Evolutionary conservation across 345 rosid genomes (phyloP).

Genomic region (Eutrema yunnanense): DNA sequence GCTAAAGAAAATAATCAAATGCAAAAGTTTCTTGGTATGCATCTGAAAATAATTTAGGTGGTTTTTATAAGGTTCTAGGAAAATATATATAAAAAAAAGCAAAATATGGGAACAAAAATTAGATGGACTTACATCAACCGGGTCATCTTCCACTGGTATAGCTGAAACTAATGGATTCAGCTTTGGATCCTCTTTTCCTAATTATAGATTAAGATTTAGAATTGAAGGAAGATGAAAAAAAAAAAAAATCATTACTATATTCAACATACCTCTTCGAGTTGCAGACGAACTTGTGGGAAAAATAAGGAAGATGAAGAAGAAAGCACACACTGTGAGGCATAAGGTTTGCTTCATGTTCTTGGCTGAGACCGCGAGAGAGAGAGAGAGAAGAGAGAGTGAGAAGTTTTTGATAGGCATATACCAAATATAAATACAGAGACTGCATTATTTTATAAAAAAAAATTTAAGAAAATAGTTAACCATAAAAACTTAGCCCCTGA

Average conservation of each 20-base stretch:
- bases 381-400: background rate
- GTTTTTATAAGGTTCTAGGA: background rate
- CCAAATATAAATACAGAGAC: background rate
- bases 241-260: conserved; percentile 21
- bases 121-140: conserved; percentile 26
- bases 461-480: background rate
- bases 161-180: conserved; percentile 27
- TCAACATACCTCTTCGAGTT: conserved; percentile 23
- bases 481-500: too few species aligned
- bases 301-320: conserved; percentile 38
- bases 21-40: background rate
- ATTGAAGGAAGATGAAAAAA: background rate
- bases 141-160: conserved; percentile 22
- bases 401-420: background rate
- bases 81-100: background rate
- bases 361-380: background rate
- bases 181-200: conserved; percentile 34
- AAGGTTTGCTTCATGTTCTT: conserved; percentile 45
- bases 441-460: background rate
- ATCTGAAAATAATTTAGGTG: background rate
- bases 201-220: background rate
- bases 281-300: conserved; percentile 37
- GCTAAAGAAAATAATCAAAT: too few species aligned
- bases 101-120: background rate
- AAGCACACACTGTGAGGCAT: conserved; percentile 23